Evolutionary conservation across 345 rosid species (phyloP).

Genomic region (Viola odorata): DNA sequence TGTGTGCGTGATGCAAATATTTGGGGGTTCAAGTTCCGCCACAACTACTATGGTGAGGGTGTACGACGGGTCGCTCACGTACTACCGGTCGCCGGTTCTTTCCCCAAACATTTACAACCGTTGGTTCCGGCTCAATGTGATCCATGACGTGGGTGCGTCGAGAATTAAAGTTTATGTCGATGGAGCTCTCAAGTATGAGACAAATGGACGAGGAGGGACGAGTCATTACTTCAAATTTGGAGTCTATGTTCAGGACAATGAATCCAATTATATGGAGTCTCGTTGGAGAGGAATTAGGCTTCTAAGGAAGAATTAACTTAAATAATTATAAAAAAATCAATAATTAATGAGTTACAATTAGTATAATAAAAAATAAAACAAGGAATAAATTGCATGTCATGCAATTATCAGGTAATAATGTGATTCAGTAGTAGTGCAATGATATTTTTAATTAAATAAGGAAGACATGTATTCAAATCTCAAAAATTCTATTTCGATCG

Average conservation of each 20-base stretch:
- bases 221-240: constrained; percentile 33
- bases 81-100: constrained; percentile 16
- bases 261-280: constrained; percentile 33
- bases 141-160: constrained; percentile 28
- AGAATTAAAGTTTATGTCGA: constrained; percentile 25
- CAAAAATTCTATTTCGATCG: too few relatives aligned
- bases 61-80: constrained; percentile 28
- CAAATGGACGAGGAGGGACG: constrained; percentile 26
- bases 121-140: constrained; percentile 36
- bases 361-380: too few relatives aligned
- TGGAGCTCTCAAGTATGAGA: constrained; percentile 17
- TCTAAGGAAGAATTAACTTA: too few relatives aligned
- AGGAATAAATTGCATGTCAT: too few relatives aligned
- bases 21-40: constrained; percentile 17
- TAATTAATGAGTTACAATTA: too few relatives aligned
- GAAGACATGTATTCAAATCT: too few relatives aligned
- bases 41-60: constrained; percentile 25
- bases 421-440: too few relatives aligned
- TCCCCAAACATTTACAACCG: constrained; percentile 16
- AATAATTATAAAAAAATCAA: too few relatives aligned
- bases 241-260: constrained; percentile 21
- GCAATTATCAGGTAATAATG: too few relatives aligned
- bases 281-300: constrained; percentile 32
- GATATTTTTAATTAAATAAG: too few relatives aligned
- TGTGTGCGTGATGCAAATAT: constrained; percentile 31